A percentile compares a stretch with the other conserved stretches of the same genome.
These are phyloP conservation scores for Breynia disticha DNA, from an alignment of 441 rosid species.

Conservation along the genomic window DNA sequence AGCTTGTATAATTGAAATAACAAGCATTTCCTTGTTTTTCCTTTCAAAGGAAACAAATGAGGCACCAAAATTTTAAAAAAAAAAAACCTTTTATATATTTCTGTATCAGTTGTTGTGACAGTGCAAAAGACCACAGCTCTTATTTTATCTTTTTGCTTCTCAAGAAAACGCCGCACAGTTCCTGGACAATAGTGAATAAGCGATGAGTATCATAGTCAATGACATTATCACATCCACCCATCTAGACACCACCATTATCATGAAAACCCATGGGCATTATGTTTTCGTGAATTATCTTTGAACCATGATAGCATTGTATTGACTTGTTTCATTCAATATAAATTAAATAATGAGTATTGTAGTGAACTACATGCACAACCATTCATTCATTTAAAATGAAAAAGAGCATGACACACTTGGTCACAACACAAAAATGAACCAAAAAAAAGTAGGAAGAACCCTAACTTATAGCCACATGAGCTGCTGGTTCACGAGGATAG, in stretches of 20 bases:
- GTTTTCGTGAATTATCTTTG: too few species aligned
- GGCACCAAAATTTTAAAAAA: slow-evolving; percentile 6
- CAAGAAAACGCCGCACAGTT: slow-evolving; percentile 87
- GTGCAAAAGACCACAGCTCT: slow-evolving; percentile 89
- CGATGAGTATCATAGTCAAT: slow-evolving; percentile 11
- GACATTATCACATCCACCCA: not conserved
- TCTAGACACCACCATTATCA: slow-evolving; percentile 7
- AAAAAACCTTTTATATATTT: slow-evolving; percentile 74
- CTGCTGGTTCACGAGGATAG: slow-evolving; percentile 99
- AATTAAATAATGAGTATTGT: too few species aligned
- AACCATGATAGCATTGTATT: too few species aligned
- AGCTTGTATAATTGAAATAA: not conserved
- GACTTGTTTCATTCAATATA: too few species aligned
- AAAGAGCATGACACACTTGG: too few species aligned
- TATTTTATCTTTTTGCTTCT: slow-evolving; percentile 88
- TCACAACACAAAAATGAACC: not conserved
- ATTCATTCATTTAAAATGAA: too few species aligned
- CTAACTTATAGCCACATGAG: slow-evolving; percentile 98
- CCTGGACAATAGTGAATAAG: slow-evolving; percentile 37
- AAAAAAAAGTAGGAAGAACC: slow-evolving; percentile 10
- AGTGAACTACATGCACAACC: too few species aligned
- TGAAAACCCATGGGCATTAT: not conserved
- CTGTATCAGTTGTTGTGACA: slow-evolving; percentile 65
- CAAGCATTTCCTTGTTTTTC: not conserved
- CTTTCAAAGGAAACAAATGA: not conserved